Conservation (phyloP, 192 early-diverging fungal genomes). For the Pilobolus umbonatus region DNA sequence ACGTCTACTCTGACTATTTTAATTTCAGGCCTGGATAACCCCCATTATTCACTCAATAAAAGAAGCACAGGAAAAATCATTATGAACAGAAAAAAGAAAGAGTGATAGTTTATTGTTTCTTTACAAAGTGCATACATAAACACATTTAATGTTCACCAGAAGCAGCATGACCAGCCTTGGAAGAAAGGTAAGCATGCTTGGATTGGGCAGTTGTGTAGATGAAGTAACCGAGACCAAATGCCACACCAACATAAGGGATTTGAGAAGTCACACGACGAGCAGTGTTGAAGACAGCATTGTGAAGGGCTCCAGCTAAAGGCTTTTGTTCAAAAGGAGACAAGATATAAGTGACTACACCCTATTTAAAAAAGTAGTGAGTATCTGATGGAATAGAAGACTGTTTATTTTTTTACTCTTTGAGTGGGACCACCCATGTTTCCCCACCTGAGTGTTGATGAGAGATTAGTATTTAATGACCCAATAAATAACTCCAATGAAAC, state of each 20-base stretch:
- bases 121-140: too few species aligned
- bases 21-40: too few species aligned
- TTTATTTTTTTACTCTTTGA: conserved; percentile 37
- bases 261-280: conserved; percentile 51
- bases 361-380: not conserved
- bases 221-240: conserved; percentile 42
- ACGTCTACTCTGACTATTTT: too few species aligned
- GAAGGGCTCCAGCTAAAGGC: conserved; percentile 52
- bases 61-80: too few species aligned
- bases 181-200: conserved; percentile 35
- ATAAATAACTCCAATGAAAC: not conserved
- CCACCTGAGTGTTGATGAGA: conserved; percentile 43
- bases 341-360: conserved; percentile 53
- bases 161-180: conserved; percentile 41
- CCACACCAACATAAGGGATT: conserved; percentile 51
- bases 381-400: not conserved
- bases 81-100: too few species aligned
- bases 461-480: conserved; percentile 3
- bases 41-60: too few species aligned
- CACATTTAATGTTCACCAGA: conserved; percentile 35
- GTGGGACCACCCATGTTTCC: conserved; percentile 53
- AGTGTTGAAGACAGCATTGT: conserved; percentile 59
- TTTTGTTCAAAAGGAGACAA: conserved; percentile 62
- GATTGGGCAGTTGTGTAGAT: conserved; percentile 42
- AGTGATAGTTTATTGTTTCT: too few species aligned